Evolutionary conservation across 225 moss, liverwort and hornwort genomes (phyloP).

Genomic region (Asterella californica): DNA sequence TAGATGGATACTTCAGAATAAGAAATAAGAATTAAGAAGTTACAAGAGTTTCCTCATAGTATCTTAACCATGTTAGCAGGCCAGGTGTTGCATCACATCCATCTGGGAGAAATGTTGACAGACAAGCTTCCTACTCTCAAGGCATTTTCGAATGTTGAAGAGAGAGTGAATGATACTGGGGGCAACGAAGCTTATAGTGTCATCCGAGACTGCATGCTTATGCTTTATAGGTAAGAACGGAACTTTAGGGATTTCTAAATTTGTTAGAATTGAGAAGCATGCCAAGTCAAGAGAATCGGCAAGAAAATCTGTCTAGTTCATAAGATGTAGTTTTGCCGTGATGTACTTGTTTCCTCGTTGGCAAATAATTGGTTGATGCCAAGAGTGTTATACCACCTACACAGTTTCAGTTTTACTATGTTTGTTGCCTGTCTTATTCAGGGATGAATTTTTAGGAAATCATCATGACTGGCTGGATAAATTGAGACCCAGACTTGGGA

Average conservation of each 20-base stretch:
- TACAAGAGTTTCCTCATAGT: background rate
- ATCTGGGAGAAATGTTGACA: constrained; percentile 64
- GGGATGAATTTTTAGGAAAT: constrained; percentile 69
- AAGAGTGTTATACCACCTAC: background rate
- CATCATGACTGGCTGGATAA: constrained; percentile 72
- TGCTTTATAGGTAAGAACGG: constrained; percentile 59
- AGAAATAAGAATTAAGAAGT: too few relatives aligned
- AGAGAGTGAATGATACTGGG: constrained; percentile 49
- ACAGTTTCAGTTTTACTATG: background rate
- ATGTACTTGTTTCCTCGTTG: background rate
- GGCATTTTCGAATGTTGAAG: constrained; percentile 66
- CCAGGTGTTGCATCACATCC: constrained; percentile 73
- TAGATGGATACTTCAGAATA: too few relatives aligned
- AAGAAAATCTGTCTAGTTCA: background rate
- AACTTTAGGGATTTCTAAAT: background rate
- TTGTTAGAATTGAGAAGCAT: background rate
- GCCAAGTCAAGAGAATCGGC: background rate
- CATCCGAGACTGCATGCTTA: constrained; percentile 75
- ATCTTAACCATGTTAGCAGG: constrained; percentile 36
- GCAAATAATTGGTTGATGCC: background rate
- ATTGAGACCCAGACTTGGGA: constrained; percentile 55
- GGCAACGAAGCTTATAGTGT: constrained; percentile 56
- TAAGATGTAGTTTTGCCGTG: background rate
- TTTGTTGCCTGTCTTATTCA: constrained; percentile 18
- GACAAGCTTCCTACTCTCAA: constrained; percentile 69